phyloP scores from a whole-genome alignment of 2,329 filamentous ascomycete species.

The Fusarium nisikadoi region DNA sequence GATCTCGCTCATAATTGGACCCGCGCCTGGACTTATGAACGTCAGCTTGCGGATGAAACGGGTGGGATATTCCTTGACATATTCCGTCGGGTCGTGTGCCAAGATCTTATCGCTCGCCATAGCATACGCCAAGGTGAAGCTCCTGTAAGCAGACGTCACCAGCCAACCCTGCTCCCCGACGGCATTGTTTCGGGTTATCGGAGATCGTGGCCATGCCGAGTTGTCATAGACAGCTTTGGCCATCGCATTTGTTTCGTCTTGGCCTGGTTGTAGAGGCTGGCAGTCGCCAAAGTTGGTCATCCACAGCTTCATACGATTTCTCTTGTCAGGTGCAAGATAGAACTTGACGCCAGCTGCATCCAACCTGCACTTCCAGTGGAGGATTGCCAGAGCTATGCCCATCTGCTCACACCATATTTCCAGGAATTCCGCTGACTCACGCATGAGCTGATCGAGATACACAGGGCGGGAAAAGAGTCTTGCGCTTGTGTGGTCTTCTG shows the following conservation, averaged over 20 bases:
- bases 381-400: conserved; percentile 37
- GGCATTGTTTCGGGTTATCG: background rate
- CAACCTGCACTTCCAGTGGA: conserved; percentile 40
- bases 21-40: rapidly evolving
- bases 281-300: conserved; percentile 41
- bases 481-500: background rate
- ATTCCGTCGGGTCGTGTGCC: background rate
- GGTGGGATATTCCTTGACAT: background rate
- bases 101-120: background rate
- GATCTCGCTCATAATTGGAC: background rate
- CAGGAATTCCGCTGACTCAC: background rate
- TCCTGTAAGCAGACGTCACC: background rate
- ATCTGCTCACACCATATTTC: conserved; percentile 19
- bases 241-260: background rate
- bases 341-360: conserved; percentile 42
- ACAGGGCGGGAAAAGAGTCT: conserved; percentile 21
- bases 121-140: background rate
- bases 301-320: conserved; percentile 24
- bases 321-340: background rate
- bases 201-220: conserved; percentile 25
- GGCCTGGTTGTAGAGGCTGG: background rate
- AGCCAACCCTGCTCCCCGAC: background rate
- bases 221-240: background rate
- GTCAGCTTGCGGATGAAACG: background rate
- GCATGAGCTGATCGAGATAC: conserved; percentile 38